phyloP scores from a whole-genome alignment of 495 filamentous ascomycete genomes.

The Aspergillus biplanus region DNA sequence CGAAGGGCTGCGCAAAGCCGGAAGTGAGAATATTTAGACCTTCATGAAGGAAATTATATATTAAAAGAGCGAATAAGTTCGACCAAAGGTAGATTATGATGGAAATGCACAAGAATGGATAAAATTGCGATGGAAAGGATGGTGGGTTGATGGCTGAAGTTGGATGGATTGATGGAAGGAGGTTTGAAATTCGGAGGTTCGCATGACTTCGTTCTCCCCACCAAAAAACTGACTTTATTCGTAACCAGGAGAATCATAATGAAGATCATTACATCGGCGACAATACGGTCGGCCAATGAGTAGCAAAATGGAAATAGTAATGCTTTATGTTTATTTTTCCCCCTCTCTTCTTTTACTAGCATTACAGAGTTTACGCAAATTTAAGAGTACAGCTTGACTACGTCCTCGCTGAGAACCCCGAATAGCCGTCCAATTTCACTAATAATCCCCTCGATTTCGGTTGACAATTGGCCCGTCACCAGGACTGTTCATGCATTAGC shows the following conservation, averaged over 20 bases:
- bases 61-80: constrained; percentile 19
- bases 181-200: constrained; percentile 29
- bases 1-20: constrained; percentile 52
- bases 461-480: constrained; percentile 56
- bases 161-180: constrained; percentile 29
- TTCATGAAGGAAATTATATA: constrained; percentile 43
- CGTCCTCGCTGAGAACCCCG: constrained; percentile 76
- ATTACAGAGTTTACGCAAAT: background rate
- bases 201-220: constrained; percentile 23
- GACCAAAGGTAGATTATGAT: constrained; percentile 12
- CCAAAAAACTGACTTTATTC: constrained; percentile 32
- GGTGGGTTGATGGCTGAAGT: constrained; percentile 30
- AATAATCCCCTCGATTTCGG: constrained; percentile 54
- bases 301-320: background rate
- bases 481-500: constrained; percentile 38
- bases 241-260: constrained; percentile 10
- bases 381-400: constrained; percentile 64
- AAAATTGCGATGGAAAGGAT: constrained; percentile 34
- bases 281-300: background rate
- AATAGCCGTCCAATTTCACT: constrained; percentile 60
- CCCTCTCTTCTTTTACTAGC: constrained; percentile 14
- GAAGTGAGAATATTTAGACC: constrained; percentile 38
- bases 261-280: background rate
- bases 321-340: background rate
- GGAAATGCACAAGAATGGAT: constrained; percentile 26